Evolutionary conservation across 257 asterid species (phyloP).

Genomic region (Nicotiana benthamiana): DNA sequence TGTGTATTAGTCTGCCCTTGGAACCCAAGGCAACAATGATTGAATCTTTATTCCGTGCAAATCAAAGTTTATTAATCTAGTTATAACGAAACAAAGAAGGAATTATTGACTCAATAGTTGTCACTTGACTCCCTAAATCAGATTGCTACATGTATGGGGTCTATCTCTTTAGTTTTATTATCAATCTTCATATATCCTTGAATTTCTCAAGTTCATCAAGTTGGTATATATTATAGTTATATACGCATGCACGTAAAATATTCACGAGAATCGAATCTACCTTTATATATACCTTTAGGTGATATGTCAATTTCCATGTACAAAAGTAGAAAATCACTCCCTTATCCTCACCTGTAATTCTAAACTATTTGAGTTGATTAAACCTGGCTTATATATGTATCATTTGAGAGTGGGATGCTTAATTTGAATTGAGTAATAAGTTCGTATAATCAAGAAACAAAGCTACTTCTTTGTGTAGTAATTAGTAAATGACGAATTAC

Average conservation of each 20-base stretch:
- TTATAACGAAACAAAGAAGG: background rate
- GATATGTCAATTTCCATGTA: background rate
- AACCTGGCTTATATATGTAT: background rate
- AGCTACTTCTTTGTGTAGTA: background rate
- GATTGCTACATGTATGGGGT: background rate
- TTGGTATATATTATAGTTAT: background rate
- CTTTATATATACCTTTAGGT: background rate
- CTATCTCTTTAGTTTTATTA: background rate
- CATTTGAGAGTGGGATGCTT: background rate
- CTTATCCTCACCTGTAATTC: background rate
- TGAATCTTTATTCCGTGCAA: background rate
- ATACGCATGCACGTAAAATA: background rate
- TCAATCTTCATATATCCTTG: background rate
- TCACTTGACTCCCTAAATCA: background rate
- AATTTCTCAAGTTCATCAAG: background rate
- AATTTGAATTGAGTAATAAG: background rate
- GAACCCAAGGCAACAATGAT: background rate
- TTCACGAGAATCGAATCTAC: background rate
- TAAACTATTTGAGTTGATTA: background rate
- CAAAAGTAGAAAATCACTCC: background rate
- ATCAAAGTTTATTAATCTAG: background rate
- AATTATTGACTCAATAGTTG: background rate
- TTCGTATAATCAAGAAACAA: background rate
- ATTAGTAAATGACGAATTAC: background rate
- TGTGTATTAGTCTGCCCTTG: background rate